These are phyloP conservation scores for Rhodomyrtus psidioides DNA, from an alignment of 441 rosid species.

Conservation along the genomic window DNA sequence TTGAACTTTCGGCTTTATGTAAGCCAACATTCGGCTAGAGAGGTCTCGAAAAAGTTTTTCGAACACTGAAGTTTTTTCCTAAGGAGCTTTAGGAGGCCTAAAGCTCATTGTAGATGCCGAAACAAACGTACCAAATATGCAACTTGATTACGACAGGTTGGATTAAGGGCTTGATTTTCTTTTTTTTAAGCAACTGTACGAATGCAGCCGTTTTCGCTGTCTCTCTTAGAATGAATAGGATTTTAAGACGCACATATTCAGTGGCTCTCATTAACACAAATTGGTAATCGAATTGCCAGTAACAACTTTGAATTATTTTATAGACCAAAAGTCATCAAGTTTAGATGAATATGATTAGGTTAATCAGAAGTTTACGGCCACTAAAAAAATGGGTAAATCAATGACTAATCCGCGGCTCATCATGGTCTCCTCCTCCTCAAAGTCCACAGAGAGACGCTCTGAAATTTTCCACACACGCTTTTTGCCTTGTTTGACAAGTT, in stretches of 20 bases:
- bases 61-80: no score
- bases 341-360: neutral
- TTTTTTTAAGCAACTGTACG: fast-evolving
- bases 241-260: no score
- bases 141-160: no score
- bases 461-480: neutral
- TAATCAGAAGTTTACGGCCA: neutral
- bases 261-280: neutral
- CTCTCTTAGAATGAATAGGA: no score
- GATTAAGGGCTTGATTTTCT: no score
- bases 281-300: neutral
- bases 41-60: no score
- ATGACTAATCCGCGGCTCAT: neutral
- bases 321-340: neutral
- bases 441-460: neutral
- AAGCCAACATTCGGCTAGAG: no score
- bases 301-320: neutral
- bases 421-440: neutral
- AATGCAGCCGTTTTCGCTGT: no score
- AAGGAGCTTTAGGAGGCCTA: no score
- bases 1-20: no score
- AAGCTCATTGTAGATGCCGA: no score
- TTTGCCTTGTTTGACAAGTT: neutral
- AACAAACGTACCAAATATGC: no score
- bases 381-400: neutral